Evolutionary conservation across 176 grass and related monocot genomes (phyloP), one percentile per base, ranked within the genome.

Genomic region (Ananas comosus): DNA sequence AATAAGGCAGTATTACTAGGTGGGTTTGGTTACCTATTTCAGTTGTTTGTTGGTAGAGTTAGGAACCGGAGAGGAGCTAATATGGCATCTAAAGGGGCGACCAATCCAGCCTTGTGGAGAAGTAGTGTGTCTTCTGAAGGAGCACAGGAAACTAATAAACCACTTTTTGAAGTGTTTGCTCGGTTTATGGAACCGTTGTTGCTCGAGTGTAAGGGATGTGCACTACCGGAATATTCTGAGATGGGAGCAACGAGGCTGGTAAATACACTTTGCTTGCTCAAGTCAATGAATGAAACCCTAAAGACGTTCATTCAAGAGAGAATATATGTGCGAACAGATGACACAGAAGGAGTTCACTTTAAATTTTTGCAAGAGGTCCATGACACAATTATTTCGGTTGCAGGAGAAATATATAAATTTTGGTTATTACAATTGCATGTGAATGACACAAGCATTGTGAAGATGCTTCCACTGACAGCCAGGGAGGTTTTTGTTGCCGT

Each of bases 201-300:
- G 53, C 66, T 83, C 49, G 78, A 99, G 72, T 97, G 86, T 74
- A 90, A 83, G 70, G 74, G 21, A 14, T 93, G 76, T 67, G 80
- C 63, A 14, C 70, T 75, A 73, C 61, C 76, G 69, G 72, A 85
- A 33, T 80, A 88, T 70, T 88, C 84, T 70, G 64, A 50, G 73
- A 72, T 83, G 59, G 81, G 76, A 77, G 87, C 87, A 51, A 79
- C 79, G 57, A 81, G 69, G 53, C 83, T 99, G 28, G 74, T 93
- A 70, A 85, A 91, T 76, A 77, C 80, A 71, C 89, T 93, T 81
- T 99, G 94, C 80, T 90, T 99, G 80, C 70, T 99, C 52, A 99
- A 99, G 69, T 99, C 90, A 18, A 64, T 99, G 49, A 99, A 99
- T 67, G 80, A 93, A 22, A 86, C 74, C 65, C 53, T 99, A 61